Evolutionary conservation across 176 grass and related monocot genomes (phyloP), one percentile per base, ranked within the genome.

Genomic region (Rhipidocladum racemiflorum): DNA sequence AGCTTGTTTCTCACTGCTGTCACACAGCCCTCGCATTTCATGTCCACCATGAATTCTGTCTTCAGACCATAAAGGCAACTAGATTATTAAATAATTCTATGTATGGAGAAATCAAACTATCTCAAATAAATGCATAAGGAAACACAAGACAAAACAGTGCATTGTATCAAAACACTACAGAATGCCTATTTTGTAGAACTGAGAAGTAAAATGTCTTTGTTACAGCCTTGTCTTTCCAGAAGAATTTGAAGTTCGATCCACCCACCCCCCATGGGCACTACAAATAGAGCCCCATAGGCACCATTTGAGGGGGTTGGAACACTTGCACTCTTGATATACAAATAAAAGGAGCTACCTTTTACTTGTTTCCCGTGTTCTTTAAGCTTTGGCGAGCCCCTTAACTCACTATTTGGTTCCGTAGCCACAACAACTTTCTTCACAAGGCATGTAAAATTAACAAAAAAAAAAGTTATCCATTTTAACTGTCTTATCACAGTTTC

Each of bases 41-140:
- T 99, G 51, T 99, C 88, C 82, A 99, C 96, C 96, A 99, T 95
- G 85, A 99, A 93, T 88, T 99, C 92, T 4, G 92, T 93, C 96
- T 99, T 68, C 69, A 88, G 49, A 85, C 4, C 61, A 90, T 60
- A 86, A 9, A 75, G 84, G 10, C 63, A 57, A 77, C n/a, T 13
- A 71, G 17, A 60, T 73, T 74, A 78, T 51, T 76, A 65, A 68
- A 63, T 24, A 61, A 64, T 4, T 60, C 4, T 9, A 74, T 64
- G 21, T 38, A 77, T 15, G 70, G 71, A 53, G 14, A 83, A 75
- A 86, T 27, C 13, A 57, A 75, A 75, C 0, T 9, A 11, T 69
- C 60, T 62, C 1, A 12, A 61, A 59, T 42, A 45, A 64, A 88
- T 60, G 64, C 55, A 65, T 0, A 55, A 27, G 8, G 9, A 54